A percentile compares a stretch with the other conserved stretches of the same genome.
Evolutionary conservation across 345 rosid species (phyloP).

Genomic region (Jatropha curcas): DNA sequence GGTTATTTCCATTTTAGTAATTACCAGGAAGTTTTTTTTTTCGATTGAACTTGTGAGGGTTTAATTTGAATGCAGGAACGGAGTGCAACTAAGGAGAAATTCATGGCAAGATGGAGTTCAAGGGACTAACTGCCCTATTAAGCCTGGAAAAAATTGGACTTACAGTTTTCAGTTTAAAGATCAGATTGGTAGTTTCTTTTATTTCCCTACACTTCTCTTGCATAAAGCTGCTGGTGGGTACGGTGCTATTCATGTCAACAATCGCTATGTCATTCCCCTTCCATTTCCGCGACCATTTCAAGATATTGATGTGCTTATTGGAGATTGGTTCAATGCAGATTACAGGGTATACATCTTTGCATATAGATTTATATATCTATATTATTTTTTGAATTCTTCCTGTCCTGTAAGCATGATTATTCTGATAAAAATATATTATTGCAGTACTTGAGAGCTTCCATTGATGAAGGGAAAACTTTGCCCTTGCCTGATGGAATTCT

Average conservation of each 20-base stretch:
- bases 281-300: constrained; percentile 30
- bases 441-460: constrained; percentile 22
- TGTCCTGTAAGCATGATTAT: no score
- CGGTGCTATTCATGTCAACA: constrained; percentile 34
- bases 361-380: no score
- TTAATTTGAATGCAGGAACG: no score
- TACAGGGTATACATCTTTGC: no score
- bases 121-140: constrained; percentile 41
- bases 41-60: no score
- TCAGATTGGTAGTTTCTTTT: constrained; percentile 46
- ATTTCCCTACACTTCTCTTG: constrained; percentile 38
- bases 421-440: no score
- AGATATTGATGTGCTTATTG: constrained; percentile 29
- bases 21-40: no score
- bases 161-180: constrained; percentile 38
- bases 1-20: not conserved
- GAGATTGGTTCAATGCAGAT: constrained; percentile 35
- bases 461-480: constrained; percentile 25
- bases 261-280: constrained; percentile 12
- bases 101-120: constrained; percentile 51
- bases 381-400: no score
- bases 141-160: constrained; percentile 31
- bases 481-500: constrained; percentile 27
- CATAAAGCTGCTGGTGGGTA: constrained; percentile 42
- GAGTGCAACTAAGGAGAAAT: constrained; percentile 36